Base-by-base conservation (phyloP, 257 asterid genomes). In the Haberlea rhodopensis region DNA sequence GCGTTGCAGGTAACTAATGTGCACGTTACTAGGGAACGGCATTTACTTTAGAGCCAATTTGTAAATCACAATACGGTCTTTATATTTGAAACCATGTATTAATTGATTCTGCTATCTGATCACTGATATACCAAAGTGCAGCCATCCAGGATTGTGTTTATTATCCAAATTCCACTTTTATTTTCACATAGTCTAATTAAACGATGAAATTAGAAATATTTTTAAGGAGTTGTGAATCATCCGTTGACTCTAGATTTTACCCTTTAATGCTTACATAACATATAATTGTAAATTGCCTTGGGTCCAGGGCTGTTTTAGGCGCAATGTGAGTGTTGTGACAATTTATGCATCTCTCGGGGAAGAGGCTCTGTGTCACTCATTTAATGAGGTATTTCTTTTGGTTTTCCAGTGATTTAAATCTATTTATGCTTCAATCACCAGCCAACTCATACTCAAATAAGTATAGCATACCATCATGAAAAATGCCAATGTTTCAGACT, bases 331-430 rank as follows among this genome's bases (percentile, higher is more conserved):
- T 40, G 97, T 94, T 48, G 99, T 94, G 69, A 94, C 99, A 63
- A 94, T 94, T 58, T 94, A 94, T 78, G 89, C 99, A 73, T 94
- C 99, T 49, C 73, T 90, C 20, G 97, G 99, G 57, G 99, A 94
- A 80, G 99, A 87, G 73, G 99, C 99, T 71, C 79, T 94, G 22
- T 87, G 99, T 56, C 88, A 90, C 84, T 90, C 97, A 46, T 79
- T 90, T 70, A 94, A 94, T 52, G 97, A 94, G 99, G 99, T 94
- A 48, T 49, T 59, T 34, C 71, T 67, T 79, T 73, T 66, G 65
- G 70, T 55, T 62, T 69, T 72, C 49, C 66, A 56, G 34, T 56
- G 27, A 26, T 54, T 31, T 13, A 20, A 66, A 26, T 40, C 76
- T 48, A 26, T 57, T 63, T 45, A 66, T 21, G 26, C 64, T 26